Evolutionary conservation across 495 filamentous ascomycete genomes (phyloP), one percentile per base, ranked within the genome.

Genomic region (Aspergillus haitiensis): DNA sequence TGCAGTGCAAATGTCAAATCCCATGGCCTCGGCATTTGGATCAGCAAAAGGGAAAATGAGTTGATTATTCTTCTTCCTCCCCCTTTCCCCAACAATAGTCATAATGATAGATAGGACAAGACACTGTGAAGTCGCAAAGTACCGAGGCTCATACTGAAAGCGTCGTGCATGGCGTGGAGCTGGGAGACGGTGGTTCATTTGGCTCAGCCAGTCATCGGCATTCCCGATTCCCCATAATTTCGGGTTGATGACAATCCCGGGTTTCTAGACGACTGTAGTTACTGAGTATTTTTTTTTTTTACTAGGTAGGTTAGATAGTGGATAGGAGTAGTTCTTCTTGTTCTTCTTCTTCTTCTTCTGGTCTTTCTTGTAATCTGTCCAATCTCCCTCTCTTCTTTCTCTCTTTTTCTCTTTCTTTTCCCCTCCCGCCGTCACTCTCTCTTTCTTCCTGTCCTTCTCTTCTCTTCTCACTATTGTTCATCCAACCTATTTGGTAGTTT

Each of bases 121-220:
- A 51, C 34, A 27, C 27, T 50, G 33, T 54, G 31, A 13, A 47
- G 36, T 42, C 35, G 12, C 56, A 48, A 62, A 55, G 48, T 65
- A 66, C 70, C 70, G 70, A 72, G 70, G 70, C 65, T 54, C 55
- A 47, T 58, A 31, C 52, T 36, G n/a, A 12, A 48, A 44, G 11
- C 48, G 39, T 64, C 46, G 37, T 31, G 18, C 27, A 16, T 61
- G 49, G 58, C 55, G 56, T 65, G 63, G 61, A 56, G 49, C 52
- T 21, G 13, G 35, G 33, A 21, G 39, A 33, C 50, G 27, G 7
- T 46, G 33, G 52, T 18, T 18, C 42, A 21, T 60, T 51, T 55
- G 62, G 53, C 16, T 57, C 47, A 46, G 15, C 58, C 44, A 59
- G 39, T 61, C 16, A 60, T 47, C 58, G 57, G 45, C 31, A 13